Evolutionary conservation across 192 early-diverging fungal genomes (phyloP), one percentile per base, ranked within the genome.

Genomic region (Gonapodya sp.): DNA sequence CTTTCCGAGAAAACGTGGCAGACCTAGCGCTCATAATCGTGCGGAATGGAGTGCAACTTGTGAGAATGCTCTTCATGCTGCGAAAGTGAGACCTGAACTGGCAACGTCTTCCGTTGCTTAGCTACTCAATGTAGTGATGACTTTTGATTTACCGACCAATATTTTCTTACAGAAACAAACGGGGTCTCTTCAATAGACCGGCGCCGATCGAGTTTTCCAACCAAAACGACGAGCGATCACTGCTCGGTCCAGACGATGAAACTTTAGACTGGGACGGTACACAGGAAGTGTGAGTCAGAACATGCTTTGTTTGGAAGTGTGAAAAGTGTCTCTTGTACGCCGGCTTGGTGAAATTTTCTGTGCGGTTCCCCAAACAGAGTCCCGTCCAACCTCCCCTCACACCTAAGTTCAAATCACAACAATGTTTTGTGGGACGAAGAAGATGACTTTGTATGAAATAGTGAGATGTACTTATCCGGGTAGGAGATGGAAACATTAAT

Each of bases 31-130:
- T 77, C 8, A 77, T 77, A 16, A 77, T 77, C 31, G 75, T 77
- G 75, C 75, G 75, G 8, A 77, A 77, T 33, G 75, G 18, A 8
- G 75, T 34, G 8, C 75, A 77, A 33, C 30, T 18, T 2, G 75
- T 77, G 2, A 16, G 75, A 34, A 77, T 77, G 75, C 75, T 77
- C 18, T 77, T 77, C 75, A 77, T 77, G 75, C 75, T 77, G 75
- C 75, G 75, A 34, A 77, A 77, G 64, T 72, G 64, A 30, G 64
- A 18, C 64, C 64, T 72, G n/a, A n/a, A n/a, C n/a, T n/a, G n/a
- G n/a, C n/a, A n/a, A n/a, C n/a, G n/a, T n/a, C n/a, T n/a, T n/a
- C n/a, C n/a, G n/a, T n/a, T n/a, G n/a, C n/a, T n/a, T n/a, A n/a
- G n/a, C n/a, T n/a, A n/a, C n/a, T n/a, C n/a, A n/a, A n/a, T n/a